Evolutionary conservation across 2,329 filamentous ascomycete species (phyloP).

Genomic region (Trichoderma arundinaceum): DNA sequence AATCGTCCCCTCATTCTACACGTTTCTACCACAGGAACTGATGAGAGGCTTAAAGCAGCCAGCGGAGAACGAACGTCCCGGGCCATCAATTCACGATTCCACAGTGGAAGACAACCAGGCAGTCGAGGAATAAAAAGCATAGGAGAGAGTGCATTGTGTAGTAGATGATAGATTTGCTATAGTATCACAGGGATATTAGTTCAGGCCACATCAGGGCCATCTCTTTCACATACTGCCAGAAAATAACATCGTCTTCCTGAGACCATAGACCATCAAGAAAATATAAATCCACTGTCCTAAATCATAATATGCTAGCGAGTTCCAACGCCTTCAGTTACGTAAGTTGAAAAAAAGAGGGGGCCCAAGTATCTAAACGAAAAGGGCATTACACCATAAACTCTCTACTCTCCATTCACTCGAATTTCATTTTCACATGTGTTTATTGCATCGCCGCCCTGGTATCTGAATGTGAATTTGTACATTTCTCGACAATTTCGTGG

Average conservation of each 20-base stretch:
- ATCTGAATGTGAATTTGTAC: background rate
- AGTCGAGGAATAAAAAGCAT: slow-evolving; percentile 34
- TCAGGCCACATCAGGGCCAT: background rate
- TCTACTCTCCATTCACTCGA: background rate
- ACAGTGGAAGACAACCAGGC: slow-evolving; percentile 37
- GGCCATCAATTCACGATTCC: slow-evolving; percentile 51
- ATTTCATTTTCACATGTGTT: background rate
- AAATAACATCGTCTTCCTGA: no score
- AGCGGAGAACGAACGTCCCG: slow-evolving; percentile 49
- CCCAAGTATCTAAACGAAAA: background rate
- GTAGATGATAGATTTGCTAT: background rate
- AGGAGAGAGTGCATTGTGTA: background rate
- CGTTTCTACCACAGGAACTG: slow-evolving; percentile 69
- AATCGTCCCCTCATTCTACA: slow-evolving; percentile 67
- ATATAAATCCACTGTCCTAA: background rate
- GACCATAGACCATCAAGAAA: no score
- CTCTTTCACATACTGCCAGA: background rate
- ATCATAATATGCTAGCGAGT: background rate
- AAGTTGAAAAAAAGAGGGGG: background rate
- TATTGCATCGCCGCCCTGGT: background rate
- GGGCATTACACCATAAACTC: background rate
- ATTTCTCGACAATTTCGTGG: background rate
- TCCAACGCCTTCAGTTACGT: slow-evolving; percentile 14
- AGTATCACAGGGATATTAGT: background rate
- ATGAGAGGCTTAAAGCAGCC: slow-evolving; percentile 71